Evolutionary conservation across 306 rosid genomes (phyloP).

Genomic region (Gleditsia sinensis): DNA sequence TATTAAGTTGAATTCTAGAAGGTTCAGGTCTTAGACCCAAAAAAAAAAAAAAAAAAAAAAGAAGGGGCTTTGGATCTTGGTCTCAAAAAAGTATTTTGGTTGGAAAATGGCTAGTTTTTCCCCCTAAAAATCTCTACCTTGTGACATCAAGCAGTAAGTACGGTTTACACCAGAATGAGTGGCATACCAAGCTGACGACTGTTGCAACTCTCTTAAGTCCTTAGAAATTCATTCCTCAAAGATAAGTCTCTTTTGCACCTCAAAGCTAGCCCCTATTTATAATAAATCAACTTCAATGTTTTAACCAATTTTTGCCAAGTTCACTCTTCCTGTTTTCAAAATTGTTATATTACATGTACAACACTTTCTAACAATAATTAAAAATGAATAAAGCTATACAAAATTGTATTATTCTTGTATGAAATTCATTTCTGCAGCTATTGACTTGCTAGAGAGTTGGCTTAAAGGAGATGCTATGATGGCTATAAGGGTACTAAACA

Average conservation of each 20-base stretch:
- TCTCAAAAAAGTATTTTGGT: neutral
- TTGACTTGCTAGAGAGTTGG: neutral
- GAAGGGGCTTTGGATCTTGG: neutral
- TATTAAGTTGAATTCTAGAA: constrained; percentile 13
- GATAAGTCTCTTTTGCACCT: neutral
- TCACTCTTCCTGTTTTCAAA: neutral
- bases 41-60: neutral
- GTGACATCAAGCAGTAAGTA: neutral
- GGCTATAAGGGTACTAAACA: neutral
- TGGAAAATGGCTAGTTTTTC: neutral
- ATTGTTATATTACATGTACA: neutral
- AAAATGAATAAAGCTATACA: too few relatives aligned
- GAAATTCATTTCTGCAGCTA: neutral
- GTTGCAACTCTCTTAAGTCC: neutral
- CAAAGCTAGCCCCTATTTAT: neutral
- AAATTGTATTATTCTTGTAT: neutral
- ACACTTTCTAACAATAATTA: neutral
- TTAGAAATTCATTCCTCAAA: neutral
- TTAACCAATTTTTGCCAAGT: neutral
- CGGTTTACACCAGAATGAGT: neutral
- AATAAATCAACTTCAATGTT: too few relatives aligned
- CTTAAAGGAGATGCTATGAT: neutral
- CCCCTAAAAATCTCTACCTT: neutral
- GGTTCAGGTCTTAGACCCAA: neutral
- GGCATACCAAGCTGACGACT: neutral